A percentile compares a stretch with the other conserved stretches of the same genome.
Conservation (phyloP, 2,329 filamentous ascomycete genomes). For the Aspergillus jensenii region DNA sequence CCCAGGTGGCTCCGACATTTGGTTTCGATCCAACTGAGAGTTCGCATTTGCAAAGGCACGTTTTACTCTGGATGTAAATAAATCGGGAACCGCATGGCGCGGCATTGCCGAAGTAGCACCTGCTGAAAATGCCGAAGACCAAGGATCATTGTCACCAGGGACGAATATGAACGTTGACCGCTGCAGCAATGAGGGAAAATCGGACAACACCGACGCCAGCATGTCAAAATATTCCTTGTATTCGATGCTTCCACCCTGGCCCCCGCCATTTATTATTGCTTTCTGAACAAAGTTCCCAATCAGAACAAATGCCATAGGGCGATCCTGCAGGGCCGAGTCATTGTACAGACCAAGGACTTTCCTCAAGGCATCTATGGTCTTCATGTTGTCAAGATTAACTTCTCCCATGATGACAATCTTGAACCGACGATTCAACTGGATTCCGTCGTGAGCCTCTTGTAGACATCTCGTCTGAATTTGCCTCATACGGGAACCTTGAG, state of each 20-base stretch:
- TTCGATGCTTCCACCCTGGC: slow-evolving; percentile 79
- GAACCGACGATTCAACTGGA: slow-evolving; percentile 35
- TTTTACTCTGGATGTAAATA: slow-evolving; percentile 86
- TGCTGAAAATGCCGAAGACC: slow-evolving; percentile 75
- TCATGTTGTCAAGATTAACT: slow-evolving; percentile 79
- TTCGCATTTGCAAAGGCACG: slow-evolving; percentile 79
- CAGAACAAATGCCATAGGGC: slow-evolving; percentile 77
- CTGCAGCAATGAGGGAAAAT: slow-evolving; percentile 78
- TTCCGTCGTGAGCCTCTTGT: slow-evolving; percentile 23
- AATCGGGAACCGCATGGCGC: slow-evolving; percentile 66
- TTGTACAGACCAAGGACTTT: slow-evolving; percentile 77
- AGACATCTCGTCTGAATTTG: slow-evolving; percentile 71
- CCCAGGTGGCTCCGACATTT: slow-evolving; percentile 57
- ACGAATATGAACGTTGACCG: slow-evolving; percentile 86
- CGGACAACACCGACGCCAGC: slow-evolving; percentile 75
- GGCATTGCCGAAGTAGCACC: slow-evolving; percentile 49
- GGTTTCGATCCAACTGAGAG: slow-evolving; percentile 59
- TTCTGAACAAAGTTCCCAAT: slow-evolving; percentile 76
- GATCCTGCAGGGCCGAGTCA: slow-evolving; percentile 59
- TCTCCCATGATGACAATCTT: slow-evolving; percentile 79
- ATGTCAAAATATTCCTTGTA: slow-evolving; percentile 96
- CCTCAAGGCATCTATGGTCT: slow-evolving; percentile 75
- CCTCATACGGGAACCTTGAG: slow-evolving; percentile 78
- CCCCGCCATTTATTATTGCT: slow-evolving; percentile 62
- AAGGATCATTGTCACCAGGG: slow-evolving; percentile 96